These are phyloP conservation scores for Aspergillus fumigatus DNA, from an alignment of 2,329 filamentous ascomycete species.

Conservation along the genomic window DNA sequence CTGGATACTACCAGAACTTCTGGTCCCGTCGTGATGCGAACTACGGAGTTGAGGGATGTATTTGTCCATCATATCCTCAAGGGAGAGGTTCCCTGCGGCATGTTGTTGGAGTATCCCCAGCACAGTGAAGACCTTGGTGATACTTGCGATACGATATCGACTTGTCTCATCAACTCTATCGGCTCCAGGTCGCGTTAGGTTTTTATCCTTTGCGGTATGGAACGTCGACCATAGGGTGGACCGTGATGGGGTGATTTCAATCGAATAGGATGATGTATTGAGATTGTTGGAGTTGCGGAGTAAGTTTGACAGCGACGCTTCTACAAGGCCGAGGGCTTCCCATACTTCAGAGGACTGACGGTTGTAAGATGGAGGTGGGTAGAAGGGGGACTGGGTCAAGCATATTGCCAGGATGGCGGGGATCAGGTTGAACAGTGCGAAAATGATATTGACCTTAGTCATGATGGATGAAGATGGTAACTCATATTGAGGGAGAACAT, in stretches of 20 bases:
- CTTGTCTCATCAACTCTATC: background rate
- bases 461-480: background rate
- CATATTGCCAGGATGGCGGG: background rate
- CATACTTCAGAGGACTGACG: background rate
- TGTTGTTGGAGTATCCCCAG: conserved; percentile 24
- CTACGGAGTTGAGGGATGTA: conserved; percentile 14
- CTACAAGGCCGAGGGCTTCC: background rate
- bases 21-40: background rate
- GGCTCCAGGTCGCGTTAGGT: background rate
- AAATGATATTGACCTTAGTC: background rate
- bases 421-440: background rate
- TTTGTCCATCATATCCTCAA: conserved; percentile 21
- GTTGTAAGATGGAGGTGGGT: background rate
- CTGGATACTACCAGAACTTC: conserved; percentile 7
- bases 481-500: background rate
- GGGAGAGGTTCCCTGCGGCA: conserved; percentile 19
- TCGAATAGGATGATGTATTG: background rate
- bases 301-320: background rate
- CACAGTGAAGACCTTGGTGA: conserved; percentile 25
- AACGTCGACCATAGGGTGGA: background rate
- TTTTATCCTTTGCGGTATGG: background rate
- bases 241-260: background rate
- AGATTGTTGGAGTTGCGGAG: background rate
- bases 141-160: conserved; percentile 23
- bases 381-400: background rate